A percentile compares a stretch with the other conserved stretches of the same genome.
phyloP scores from a whole-genome alignment of 1,284 basidiomycete genomes.

The Exobasidium rhododendri region DNA sequence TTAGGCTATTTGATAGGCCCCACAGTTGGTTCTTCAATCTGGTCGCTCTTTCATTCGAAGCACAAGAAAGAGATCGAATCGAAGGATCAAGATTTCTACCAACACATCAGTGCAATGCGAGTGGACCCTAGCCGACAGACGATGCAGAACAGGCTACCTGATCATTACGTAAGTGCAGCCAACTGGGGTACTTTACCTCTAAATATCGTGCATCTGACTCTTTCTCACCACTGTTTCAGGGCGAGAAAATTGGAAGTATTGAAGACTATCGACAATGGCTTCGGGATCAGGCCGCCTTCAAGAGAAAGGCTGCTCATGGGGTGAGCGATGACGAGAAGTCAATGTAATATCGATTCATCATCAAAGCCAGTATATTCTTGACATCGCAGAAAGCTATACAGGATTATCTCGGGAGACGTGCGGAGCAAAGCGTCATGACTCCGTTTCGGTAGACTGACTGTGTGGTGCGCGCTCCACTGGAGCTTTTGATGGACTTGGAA shows the following conservation, averaged over 20 bases:
- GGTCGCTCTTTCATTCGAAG: conserved; percentile 36
- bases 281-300: conserved; percentile 47
- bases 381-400: too few species aligned
- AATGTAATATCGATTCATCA: conserved; percentile 2
- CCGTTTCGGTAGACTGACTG: too few species aligned
- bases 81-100: conserved; percentile 48
- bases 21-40: conserved; percentile 38
- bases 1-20: conserved; percentile 50
- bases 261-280: conserved; percentile 51
- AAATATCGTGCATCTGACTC: background rate
- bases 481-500: background rate
- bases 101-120: conserved; percentile 41
- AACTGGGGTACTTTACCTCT: conserved; percentile 14
- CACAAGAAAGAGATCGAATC: conserved; percentile 35
- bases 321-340: conserved; percentile 28
- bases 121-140: conserved; percentile 46
- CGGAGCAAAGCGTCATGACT: too few species aligned
- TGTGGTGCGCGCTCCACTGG: too few species aligned
- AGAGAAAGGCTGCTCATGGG: conserved; percentile 47
- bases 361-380: too few species aligned
- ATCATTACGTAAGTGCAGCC: conserved; percentile 33
- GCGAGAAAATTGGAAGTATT: conserved; percentile 49
- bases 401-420: too few species aligned
- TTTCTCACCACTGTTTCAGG: conserved; percentile 15
- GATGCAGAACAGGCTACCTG: conserved; percentile 50